Conservation (phyloP, 768 basidiomycete genomes). For the Lentinula boryana region DNA sequence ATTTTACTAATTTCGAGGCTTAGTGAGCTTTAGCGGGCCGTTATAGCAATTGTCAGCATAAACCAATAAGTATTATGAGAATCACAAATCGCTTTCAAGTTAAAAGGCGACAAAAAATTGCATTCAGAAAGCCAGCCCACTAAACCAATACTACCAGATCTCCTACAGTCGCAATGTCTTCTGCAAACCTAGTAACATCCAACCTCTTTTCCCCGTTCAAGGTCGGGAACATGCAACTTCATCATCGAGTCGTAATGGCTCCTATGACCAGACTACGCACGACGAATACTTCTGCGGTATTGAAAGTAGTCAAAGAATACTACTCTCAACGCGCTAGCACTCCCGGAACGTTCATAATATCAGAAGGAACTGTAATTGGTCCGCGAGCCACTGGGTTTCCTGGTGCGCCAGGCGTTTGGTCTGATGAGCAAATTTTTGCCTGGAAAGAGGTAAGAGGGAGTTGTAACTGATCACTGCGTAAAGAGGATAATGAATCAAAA, state of each 20-base stretch:
- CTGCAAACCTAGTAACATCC: background rate
- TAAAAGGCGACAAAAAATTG: too few relatives aligned
- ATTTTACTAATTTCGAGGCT: too few relatives aligned
- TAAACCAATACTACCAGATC: background rate
- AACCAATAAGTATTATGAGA: too few relatives aligned
- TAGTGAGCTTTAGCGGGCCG: too few relatives aligned
- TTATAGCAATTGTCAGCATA: too few relatives aligned
- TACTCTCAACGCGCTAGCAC: conserved; percentile 22
- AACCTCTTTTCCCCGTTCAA: conserved; percentile 21
- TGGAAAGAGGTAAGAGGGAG: conserved; percentile 1
- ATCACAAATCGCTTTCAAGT: too few relatives aligned
- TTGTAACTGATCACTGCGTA: background rate
- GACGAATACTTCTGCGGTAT: conserved; percentile 12
- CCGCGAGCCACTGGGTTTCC: conserved; percentile 20
- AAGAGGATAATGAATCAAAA: too few relatives aligned
- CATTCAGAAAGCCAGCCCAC: too few relatives aligned
- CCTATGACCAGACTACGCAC: conserved; percentile 27
- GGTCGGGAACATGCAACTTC: conserved; percentile 20
- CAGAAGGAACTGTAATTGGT: conserved; percentile 31
- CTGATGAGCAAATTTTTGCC: conserved; percentile 24
- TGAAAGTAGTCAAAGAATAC: conserved; percentile 17
- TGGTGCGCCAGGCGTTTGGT: conserved; percentile 31
- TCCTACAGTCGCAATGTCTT: background rate
- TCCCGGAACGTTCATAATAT: conserved; percentile 28
- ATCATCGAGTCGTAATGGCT: conserved; percentile 26